A percentile compares a stretch with the other conserved stretches of the same genome.
Evolutionary conservation across 768 basidiomycete species (phyloP).

Genomic region (Lactarius psammicola): DNA sequence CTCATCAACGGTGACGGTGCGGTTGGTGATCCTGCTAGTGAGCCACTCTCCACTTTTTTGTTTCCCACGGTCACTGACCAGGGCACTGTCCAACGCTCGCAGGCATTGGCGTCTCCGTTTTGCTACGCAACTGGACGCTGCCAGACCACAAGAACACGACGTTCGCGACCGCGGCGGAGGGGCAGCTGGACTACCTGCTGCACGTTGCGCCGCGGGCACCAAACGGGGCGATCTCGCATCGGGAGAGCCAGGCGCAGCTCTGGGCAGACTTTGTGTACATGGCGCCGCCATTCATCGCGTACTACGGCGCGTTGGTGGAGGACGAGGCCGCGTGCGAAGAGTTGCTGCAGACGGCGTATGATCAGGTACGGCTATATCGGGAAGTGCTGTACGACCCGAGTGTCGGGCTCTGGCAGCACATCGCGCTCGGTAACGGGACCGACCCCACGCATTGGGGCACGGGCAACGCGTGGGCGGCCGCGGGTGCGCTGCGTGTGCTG

Average conservation of each 20-base stretch:
- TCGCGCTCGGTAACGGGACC: slow-evolving; percentile 44
- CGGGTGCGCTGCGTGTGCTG: slow-evolving; percentile 61
- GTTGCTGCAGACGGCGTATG: slow-evolving; percentile 50
- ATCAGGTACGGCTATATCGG: slow-evolving; percentile 57
- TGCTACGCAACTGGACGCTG: slow-evolving; percentile 54
- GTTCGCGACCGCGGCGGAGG: slow-evolving; percentile 43
- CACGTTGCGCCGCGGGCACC: slow-evolving; percentile 43
- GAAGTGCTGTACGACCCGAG: slow-evolving; percentile 45
- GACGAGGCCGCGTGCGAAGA: slow-evolving; percentile 36
- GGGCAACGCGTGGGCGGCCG: slow-evolving; percentile 72
- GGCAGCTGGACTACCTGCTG: slow-evolving; percentile 52
- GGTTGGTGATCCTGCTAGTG: slow-evolving; percentile 61
- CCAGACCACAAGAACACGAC: slow-evolving; percentile 33
- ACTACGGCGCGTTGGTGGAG: slow-evolving; percentile 53
- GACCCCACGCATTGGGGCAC: slow-evolving; percentile 60
- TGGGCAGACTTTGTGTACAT: slow-evolving; percentile 63
- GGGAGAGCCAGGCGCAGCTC: slow-evolving; percentile 51
- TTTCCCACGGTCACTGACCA: background rate
- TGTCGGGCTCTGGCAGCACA: slow-evolving; percentile 55
- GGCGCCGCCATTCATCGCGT: slow-evolving; percentile 67
- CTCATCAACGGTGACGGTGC: slow-evolving; percentile 50
- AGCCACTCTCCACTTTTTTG: slow-evolving; percentile 20
- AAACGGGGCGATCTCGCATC: slow-evolving; percentile 60
- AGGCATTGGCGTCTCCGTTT: slow-evolving; percentile 54
- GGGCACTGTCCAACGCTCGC: background rate